These are phyloP conservation scores for Ampelocalamus luodianensis DNA, from an alignment of 176 grass and related monocot species.

Conservation along the genomic window DNA sequence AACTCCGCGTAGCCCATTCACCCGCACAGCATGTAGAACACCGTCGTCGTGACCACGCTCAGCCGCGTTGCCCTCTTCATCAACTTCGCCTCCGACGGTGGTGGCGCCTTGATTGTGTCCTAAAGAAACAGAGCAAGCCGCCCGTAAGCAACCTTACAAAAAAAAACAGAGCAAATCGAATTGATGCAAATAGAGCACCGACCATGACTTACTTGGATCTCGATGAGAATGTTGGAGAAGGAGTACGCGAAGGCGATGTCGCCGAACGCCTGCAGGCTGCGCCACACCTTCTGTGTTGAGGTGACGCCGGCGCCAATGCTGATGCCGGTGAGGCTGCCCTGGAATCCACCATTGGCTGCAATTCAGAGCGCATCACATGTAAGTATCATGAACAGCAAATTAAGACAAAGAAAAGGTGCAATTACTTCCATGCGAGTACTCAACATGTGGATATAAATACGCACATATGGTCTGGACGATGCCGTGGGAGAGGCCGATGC, in stretches of 20 bases:
- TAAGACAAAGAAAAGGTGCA: too few species aligned
- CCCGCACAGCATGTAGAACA: slow-evolving; percentile 82
- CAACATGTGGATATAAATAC: neutral
- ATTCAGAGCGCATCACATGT: slow-evolving; percentile 9
- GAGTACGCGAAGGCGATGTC: slow-evolving; percentile 55
- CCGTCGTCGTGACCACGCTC: slow-evolving; percentile 52
- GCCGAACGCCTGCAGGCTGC: slow-evolving; percentile 44
- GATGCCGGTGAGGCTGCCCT: slow-evolving; percentile 49
- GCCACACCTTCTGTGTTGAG: slow-evolving; percentile 43
- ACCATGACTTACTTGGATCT: slow-evolving; percentile 41
- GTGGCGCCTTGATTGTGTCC: slow-evolving; percentile 68
- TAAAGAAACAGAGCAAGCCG: neutral
- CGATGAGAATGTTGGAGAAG: slow-evolving; percentile 56
- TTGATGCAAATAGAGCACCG: neutral
- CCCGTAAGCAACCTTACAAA: neutral
- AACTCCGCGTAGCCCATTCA: slow-evolving; percentile 84
- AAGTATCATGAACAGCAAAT: neutral
- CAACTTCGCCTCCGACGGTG: slow-evolving; percentile 75
- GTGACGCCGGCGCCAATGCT: slow-evolving; percentile 34
- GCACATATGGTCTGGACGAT: slow-evolving; percentile 43
- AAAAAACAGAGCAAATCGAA: neutral
- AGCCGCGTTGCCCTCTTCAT: slow-evolving; percentile 63
- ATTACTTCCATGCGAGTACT: neutral
- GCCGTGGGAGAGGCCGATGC: slow-evolving; percentile 49
- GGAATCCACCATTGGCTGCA: slow-evolving; percentile 49